A percentile compares a stretch with the other conserved stretches of the same genome.
Conservation (phyloP, 2,329 filamentous ascomycete genomes). For the Ceratocystis papillata region DNA sequence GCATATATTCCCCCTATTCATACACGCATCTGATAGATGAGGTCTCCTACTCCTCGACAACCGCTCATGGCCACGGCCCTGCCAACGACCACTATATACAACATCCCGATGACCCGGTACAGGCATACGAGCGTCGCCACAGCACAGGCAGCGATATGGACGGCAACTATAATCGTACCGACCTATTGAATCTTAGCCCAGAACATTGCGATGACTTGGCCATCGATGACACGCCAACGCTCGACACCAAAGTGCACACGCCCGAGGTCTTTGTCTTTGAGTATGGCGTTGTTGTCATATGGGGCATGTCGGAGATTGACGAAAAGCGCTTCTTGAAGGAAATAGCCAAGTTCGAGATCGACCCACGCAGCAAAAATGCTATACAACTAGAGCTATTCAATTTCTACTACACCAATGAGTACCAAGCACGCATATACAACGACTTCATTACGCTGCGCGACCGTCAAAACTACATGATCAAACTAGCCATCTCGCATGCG, state of each 20-base stretch:
- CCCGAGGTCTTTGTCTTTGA: slow-evolving; percentile 95
- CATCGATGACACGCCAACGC: slow-evolving; percentile 50
- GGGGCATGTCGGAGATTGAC: slow-evolving; percentile 89
- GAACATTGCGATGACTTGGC: slow-evolving; percentile 26
- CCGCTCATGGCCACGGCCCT: slow-evolving; percentile 34
- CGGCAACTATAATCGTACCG: slow-evolving; percentile 20
- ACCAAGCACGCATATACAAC: slow-evolving; percentile 97
- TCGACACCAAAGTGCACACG: slow-evolving; percentile 80
- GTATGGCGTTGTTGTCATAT: slow-evolving; percentile 95
- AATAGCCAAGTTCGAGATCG: slow-evolving; percentile 83
- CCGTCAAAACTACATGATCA: slow-evolving; percentile 96
- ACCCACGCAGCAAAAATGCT: slow-evolving; percentile 78
- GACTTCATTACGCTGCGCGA: slow-evolving; percentile 94
- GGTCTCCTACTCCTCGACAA: slow-evolving; percentile 61
- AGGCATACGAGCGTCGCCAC: slow-evolving; percentile 56
- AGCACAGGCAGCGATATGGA: slow-evolving; percentile 55
- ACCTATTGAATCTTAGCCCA: slow-evolving; percentile 18
- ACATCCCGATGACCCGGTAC: slow-evolving; percentile 32
- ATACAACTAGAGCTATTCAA: slow-evolving; percentile 97
- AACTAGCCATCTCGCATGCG: slow-evolving; percentile 90
- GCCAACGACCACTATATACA: slow-evolving; percentile 28
- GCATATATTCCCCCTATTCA: slow-evolving; percentile 88
- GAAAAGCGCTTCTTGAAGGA: slow-evolving; percentile 89
- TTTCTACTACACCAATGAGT: slow-evolving; percentile 97
- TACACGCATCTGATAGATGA: slow-evolving; percentile 54